phyloP scores from a whole-genome alignment of 2,329 filamentous ascomycete genomes.

The Colletotrichum cereale region DNA sequence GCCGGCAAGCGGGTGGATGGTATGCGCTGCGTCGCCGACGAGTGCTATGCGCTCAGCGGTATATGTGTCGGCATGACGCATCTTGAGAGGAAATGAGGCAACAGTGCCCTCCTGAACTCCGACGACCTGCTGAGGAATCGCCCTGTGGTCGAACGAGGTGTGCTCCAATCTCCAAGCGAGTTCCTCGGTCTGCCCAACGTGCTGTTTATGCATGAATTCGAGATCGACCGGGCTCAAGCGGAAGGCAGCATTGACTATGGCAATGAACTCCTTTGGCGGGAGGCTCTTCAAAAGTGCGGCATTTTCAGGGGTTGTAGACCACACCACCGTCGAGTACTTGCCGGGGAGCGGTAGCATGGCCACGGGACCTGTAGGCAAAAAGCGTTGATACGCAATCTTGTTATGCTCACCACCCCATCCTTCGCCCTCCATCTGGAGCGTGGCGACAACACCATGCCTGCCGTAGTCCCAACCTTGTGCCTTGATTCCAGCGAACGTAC shows the following conservation, averaged over 20 bases:
- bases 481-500: conserved; percentile 87
- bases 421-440: conserved; percentile 77
- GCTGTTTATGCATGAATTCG: conserved; percentile 80
- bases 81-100: conserved; percentile 90
- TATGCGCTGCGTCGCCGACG: conserved; percentile 94
- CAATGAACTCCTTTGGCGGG: conserved; percentile 77
- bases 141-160: conserved; percentile 66
- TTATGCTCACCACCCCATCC: conserved; percentile 65
- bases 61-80: conserved; percentile 96
- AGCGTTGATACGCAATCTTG: conserved; percentile 93
- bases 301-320: conserved; percentile 89
- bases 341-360: conserved; percentile 92
- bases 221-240: conserved; percentile 84
- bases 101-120: conserved; percentile 83
- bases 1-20: conserved; percentile 92
- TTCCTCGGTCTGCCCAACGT: conserved; percentile 75
- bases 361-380: conserved; percentile 91
- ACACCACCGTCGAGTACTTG: conserved; percentile 87
- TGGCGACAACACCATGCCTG: conserved; percentile 91
- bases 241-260: conserved; percentile 95
- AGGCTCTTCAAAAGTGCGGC: conserved; percentile 85
- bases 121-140: conserved; percentile 74
- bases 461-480: conserved; percentile 94
- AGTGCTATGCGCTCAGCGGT: conserved; percentile 90
- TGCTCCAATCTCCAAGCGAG: conserved; percentile 85